These are phyloP conservation scores for Stylonectria norvegica DNA, from an alignment of 2,329 filamentous ascomycete genomes.

Conservation along the genomic window DNA sequence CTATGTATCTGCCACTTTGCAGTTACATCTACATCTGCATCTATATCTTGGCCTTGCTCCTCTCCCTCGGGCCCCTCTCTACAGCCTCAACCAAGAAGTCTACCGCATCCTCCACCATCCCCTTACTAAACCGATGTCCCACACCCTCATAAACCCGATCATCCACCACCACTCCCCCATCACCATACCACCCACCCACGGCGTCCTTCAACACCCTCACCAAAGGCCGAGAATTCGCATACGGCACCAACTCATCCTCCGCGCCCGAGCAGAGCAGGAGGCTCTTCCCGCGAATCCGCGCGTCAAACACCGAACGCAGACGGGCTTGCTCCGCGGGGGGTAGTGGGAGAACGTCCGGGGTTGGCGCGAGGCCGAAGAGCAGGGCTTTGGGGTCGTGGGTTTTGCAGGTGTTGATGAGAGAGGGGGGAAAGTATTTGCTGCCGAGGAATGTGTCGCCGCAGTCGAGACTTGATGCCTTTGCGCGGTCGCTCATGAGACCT, in stretches of 20 bases:
- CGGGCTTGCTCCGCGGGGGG: constrained; percentile 40
- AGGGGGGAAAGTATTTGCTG: constrained; percentile 70
- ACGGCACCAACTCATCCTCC: constrained; percentile 70
- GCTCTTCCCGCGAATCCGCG: constrained; percentile 56
- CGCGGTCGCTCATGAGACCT: constrained; percentile 74
- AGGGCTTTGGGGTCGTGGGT: constrained; percentile 73
- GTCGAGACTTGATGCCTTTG: constrained; percentile 58
- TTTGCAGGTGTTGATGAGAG: constrained; percentile 60
- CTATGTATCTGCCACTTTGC: neutral
- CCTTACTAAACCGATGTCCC: constrained; percentile 65
- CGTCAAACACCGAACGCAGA: constrained; percentile 45
- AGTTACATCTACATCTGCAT: constrained; percentile 7
- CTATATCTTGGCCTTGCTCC: constrained; percentile 28
- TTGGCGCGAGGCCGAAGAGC: constrained; percentile 54
- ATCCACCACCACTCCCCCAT: constrained; percentile 55
- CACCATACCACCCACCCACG: constrained; percentile 48
- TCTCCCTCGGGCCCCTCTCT: constrained; percentile 26
- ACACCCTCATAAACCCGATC: constrained; percentile 66
- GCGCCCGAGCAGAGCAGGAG: constrained; percentile 63
- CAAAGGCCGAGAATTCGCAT: constrained; percentile 56
- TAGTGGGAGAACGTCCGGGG: constrained; percentile 32
- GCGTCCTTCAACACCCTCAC: constrained; percentile 58
- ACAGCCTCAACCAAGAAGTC: constrained; percentile 56
- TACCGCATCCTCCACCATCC: constrained; percentile 65
- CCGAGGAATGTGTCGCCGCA: constrained; percentile 66